Base-by-base conservation (phyloP, 2,329 filamentous ascomycete species). In the Talaromyces amestolkiae region DNA sequence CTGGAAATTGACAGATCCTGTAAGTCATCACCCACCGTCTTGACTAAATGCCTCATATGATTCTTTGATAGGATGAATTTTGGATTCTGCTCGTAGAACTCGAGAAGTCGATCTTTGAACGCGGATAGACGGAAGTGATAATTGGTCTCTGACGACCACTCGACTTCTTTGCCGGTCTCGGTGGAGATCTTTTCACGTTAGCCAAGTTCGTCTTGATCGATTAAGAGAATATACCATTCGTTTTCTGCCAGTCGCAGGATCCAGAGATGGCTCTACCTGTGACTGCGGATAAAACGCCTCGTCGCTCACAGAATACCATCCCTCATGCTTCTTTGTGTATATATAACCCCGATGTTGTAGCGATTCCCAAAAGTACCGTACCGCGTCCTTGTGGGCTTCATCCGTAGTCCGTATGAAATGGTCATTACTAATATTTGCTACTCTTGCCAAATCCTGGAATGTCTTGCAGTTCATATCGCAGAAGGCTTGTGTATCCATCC, bases 251-350 rank as follows among this genome's bases (percentile, higher is more conserved):
- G 93, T 97, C 54, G 88, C 84, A 5, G 92, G 91, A 69, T 93
- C 90, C 43, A 95, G 80, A 60, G 88, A 86, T 51, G 89, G 85
- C 72, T 92, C 87, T 31, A 98, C 87, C 72, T 88, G 82, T 7
- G 87, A 86, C 62, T 89, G 85, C 0, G 94, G 92, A 75, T 97
- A 98, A 78, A 96, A 99, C 45, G 94, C 94, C 83, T 99, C 95
- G 76, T 99, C 95, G 76, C 91, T 93, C 63, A 99, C 90, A 64
- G 91, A 95, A 77, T 99, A 99, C 95, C 95, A 99, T 1, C 95
- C 95, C 74, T 92, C 87, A 72, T 98, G 95, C 70, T 90, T 92
- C 11, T 88, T 87, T 72, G 91, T 88, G 78, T 97, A 97, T 63
- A 98, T 89, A 67, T 90, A 89, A 9, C 90, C 90, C 56, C 85